These are phyloP conservation scores for Delphinella strobiligena DNA, from an alignment of 2,329 filamentous ascomycete species.

Conservation along the genomic window DNA sequence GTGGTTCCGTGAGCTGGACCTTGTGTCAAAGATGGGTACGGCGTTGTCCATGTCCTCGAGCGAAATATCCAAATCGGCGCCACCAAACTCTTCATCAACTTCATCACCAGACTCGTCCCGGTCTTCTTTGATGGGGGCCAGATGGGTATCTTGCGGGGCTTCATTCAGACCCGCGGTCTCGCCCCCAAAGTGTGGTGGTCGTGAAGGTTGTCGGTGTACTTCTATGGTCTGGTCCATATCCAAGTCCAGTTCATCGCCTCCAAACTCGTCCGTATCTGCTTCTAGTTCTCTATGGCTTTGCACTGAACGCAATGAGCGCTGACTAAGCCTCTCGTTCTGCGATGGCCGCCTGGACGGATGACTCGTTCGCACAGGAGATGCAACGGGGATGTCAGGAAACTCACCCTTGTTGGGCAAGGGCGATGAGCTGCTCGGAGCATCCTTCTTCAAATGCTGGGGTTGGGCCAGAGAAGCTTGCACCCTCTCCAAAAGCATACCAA, in stretches of 20 bases:
- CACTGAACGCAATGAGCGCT: background rate
- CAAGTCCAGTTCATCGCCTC: constrained; percentile 14
- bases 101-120: constrained; percentile 35
- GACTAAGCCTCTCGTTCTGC: background rate
- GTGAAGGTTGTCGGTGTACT: background rate
- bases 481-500: constrained; percentile 26
- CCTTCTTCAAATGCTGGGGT: constrained; percentile 8
- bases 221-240: background rate
- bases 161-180: background rate
- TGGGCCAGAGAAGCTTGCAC: constrained; percentile 33
- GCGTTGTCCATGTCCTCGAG: constrained; percentile 44
- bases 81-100: constrained; percentile 35
- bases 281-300: background rate
- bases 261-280: constrained; percentile 10
- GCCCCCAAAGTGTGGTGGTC: background rate
- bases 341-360: background rate
- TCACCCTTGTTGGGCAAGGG: constrained; percentile 27
- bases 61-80: constrained; percentile 36
- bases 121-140: constrained; percentile 12
- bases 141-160: background rate
- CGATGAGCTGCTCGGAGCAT: constrained; percentile 35
- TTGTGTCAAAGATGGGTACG: constrained; percentile 9
- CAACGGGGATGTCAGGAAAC: constrained; percentile 1
- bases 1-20: background rate
- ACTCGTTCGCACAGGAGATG: background rate